Conservation (phyloP, 164 flowering plant species). For the Buxus sempervirens region DNA sequence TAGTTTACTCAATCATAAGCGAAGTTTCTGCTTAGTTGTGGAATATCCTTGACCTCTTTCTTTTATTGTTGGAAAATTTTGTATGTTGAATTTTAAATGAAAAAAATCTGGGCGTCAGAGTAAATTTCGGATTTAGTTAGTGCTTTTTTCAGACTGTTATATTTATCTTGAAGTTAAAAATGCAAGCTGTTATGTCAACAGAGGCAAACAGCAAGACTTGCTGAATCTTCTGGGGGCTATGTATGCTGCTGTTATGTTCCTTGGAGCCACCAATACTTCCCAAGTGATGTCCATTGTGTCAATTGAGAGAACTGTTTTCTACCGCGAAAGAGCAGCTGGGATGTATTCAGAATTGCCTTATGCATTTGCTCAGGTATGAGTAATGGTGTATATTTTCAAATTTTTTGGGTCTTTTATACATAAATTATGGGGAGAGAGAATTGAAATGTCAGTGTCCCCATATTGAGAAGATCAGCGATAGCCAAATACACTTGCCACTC, state of each 20-base stretch:
- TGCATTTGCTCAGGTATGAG: conserved; percentile 47
- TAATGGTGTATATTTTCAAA: background rate
- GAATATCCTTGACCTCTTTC: background rate
- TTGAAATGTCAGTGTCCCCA: background rate
- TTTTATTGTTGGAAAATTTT: background rate
- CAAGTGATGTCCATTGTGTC: conserved; percentile 51
- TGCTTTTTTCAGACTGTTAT: background rate
- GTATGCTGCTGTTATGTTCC: conserved; percentile 45
- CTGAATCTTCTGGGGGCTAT: conserved; percentile 52
- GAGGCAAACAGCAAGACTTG: conserved; percentile 47
- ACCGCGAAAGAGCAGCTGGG: conserved; percentile 67
- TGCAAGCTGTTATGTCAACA: conserved; percentile 16
- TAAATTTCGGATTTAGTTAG: background rate
- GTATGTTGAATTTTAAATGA: no score
- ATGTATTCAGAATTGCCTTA: conserved; percentile 51
- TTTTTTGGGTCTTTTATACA: background rate
- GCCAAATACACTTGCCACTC: no score
- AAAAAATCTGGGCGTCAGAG: background rate
- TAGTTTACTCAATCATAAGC: background rate
- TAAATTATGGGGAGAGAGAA: background rate
- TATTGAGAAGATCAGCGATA: background rate
- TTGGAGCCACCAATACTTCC: conserved; percentile 45
- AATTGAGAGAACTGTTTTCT: conserved; percentile 56
- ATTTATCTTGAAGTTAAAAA: background rate
- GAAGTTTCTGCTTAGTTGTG: background rate